phyloP scores from a whole-genome alignment of 1,284 basidiomycete genomes.

The Cutaneotrichosporon mucoides region DNA sequence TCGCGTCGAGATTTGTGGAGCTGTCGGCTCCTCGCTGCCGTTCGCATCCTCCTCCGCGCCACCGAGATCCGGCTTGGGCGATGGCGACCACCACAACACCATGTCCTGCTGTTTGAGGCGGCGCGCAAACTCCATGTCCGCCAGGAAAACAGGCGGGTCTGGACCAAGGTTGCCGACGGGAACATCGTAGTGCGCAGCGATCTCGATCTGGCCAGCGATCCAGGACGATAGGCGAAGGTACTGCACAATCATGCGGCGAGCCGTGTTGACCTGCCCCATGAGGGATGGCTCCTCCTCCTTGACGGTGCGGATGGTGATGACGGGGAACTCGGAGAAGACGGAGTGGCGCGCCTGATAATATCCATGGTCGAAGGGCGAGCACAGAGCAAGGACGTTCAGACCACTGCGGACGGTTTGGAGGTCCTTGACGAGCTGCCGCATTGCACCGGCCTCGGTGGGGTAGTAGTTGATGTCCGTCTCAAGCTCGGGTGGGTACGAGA shows the following conservation, averaged over 20 bases:
- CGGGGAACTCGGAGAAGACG: constrained; percentile 77
- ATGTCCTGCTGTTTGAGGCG: constrained; percentile 81
- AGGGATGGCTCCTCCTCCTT: constrained; percentile 57
- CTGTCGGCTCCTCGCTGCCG: constrained; percentile 69
- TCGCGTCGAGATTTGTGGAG: constrained; percentile 77
- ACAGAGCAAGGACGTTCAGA: constrained; percentile 71
- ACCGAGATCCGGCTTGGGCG: constrained; percentile 86
- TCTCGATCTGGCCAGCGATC: constrained; percentile 73
- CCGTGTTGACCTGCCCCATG: constrained; percentile 55
- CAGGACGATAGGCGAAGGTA: constrained; percentile 75
- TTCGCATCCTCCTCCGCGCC: constrained; percentile 85
- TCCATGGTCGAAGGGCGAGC: constrained; percentile 74
- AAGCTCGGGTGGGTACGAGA: constrained; percentile 68
- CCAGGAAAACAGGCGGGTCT: constrained; percentile 81
- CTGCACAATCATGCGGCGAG: constrained; percentile 69
- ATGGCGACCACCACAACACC: constrained; percentile 94
- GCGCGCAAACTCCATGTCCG: constrained; percentile 88
- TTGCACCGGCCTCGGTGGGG: constrained; percentile 68
- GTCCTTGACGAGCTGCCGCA: constrained; percentile 86
- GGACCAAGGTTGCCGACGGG: constrained; percentile 88
- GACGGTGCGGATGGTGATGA: constrained; percentile 77
- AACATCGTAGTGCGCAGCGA: constrained; percentile 87
- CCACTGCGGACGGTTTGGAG: constrained; percentile 58
- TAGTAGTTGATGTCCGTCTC: constrained; percentile 73
- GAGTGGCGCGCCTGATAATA: constrained; percentile 78